Evolutionary conservation across 1,284 basidiomycete species (phyloP), one percentile per base, ranked within the genome.

Genomic region (Boletus sp.): DNA sequence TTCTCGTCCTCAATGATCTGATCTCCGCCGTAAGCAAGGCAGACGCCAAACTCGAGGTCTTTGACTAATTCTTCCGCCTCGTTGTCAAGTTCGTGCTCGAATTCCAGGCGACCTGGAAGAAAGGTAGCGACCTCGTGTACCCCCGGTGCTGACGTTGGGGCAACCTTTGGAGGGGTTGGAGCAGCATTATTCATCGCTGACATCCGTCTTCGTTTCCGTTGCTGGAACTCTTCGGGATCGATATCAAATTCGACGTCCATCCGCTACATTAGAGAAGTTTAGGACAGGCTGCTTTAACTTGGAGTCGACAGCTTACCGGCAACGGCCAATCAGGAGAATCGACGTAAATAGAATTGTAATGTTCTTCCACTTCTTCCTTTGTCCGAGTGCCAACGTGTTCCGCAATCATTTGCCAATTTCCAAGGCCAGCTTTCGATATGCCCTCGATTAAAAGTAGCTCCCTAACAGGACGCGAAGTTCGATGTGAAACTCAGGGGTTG

Each of bases 371-470:
- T 62, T 99, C 95, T 62, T 97, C 94, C 66, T 89, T 94, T 7
- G 92, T 91, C 46, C 94, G 79, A 5, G 94, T 96, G 6, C 96
- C 95, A 45, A 99, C 84, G 60, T 98, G 92, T 60, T 96, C 94
- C 2, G 94, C 90, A 43, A 96, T 92, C 62, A 95, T 94, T 63
- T 89, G 85, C 95, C 95, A 99, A 68, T 98, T 99, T 12, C 96
- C 96, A 19, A 99, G 70, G 1, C 95, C 95, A 61, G 94, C 91
- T 29, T 83, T 78, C 26, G 91, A 81, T 47, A 94, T 85, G 9
- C 94, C 96, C 50, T 96, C 93, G 44, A 98, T 77, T 27, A 99
- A 75, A 9, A 97, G 73, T 2, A 98, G 75, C 67, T 99, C 96
- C 69, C 90, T 92, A 53, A 10, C 44, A 32, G 26, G 22, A 37